Evolutionary conservation across 257 asterid species (phyloP).

Genomic region (Verbena officinalis): DNA sequence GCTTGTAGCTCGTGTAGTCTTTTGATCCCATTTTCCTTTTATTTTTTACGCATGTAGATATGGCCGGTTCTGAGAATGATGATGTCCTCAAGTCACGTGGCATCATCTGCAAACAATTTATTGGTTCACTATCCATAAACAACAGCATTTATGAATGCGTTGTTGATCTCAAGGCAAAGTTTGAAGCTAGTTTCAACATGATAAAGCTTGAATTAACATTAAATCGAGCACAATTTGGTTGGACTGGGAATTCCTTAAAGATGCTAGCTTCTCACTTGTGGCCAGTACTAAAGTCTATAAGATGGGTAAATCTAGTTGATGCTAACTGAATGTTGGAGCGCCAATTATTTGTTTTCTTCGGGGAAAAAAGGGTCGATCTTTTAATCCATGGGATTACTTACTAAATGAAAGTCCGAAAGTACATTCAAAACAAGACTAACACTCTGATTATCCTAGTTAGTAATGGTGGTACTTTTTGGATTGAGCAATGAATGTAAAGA

Average conservation of each 20-base stretch:
- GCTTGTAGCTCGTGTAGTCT: constrained; percentile 4
- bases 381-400: too few relatives aligned
- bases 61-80: constrained; percentile 38
- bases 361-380: too few relatives aligned
- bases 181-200: constrained; percentile 20
- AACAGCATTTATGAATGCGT: constrained; percentile 25
- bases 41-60: constrained; percentile 38
- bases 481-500: too few relatives aligned
- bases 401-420: too few relatives aligned
- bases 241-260: constrained; percentile 12
- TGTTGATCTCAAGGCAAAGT: constrained; percentile 15
- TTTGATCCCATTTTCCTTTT: constrained; percentile 32
- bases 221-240: constrained; percentile 19
- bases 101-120: constrained; percentile 33
- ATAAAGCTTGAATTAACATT: constrained; percentile 16
- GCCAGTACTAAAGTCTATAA: constrained; percentile 25
- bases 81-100: constrained; percentile 42
- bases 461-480: too few relatives aligned
- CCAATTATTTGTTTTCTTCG: too few relatives aligned
- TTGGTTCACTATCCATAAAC: constrained; percentile 29
- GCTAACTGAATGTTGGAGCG: too few relatives aligned
- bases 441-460: too few relatives aligned
- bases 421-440: too few relatives aligned
- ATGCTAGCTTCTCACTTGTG: constrained; percentile 24
- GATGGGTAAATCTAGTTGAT: neutral